Base-by-base conservation (phyloP, 805 yeast species). In the Metschnikowia corniflorae region DNA sequence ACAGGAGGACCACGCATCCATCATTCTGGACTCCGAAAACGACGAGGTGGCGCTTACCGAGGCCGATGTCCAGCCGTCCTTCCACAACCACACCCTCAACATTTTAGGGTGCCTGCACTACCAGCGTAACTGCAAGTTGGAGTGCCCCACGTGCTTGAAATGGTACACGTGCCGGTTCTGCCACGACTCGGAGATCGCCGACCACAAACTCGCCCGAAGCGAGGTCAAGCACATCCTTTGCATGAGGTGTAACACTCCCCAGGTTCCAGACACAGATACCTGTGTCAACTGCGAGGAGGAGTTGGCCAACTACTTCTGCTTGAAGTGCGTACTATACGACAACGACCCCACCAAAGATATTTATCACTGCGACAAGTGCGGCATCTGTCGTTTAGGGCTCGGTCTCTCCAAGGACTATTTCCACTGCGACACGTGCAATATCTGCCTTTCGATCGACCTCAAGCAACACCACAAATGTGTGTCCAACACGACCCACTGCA, bases 351-450 rank as follows among this genome's bases (percentile, higher is more conserved):
- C 71, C 28, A 87, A 86, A 53, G 83, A 83, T 44, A 88, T 89
- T 16, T 89, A 88, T 54, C 97, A 89, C 57, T 89, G 97, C 58
- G 86, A 80, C 49, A 84, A 81, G 49, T 89, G 97, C 65, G 96
- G 95, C 0, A 87, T 91, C 37, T 89, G 97, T 57, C 73, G 97
- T 10, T 67, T 91, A 7, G 97, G 97, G 2, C 68, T 83, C 17
- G 97, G 97, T 0, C 61, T 87, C 16, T 93, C 86, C 13, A 82
- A 83, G 46, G 97, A 89, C 59, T 88, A 82, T 51, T 87, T 86
- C 65, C 97, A 89, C 57, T 89, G 97, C 62, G 77, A 82, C 49
- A 80, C 80, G 15, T 89, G 97, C 61, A 85, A 86, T 51, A 89
- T 88, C 6, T 89, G 97, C 58, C 72, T 89, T 48, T 79, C 91